Base-by-base conservation (phyloP, 2,329 filamentous ascomycete species). In the Albifimbria verrucaria region DNA sequence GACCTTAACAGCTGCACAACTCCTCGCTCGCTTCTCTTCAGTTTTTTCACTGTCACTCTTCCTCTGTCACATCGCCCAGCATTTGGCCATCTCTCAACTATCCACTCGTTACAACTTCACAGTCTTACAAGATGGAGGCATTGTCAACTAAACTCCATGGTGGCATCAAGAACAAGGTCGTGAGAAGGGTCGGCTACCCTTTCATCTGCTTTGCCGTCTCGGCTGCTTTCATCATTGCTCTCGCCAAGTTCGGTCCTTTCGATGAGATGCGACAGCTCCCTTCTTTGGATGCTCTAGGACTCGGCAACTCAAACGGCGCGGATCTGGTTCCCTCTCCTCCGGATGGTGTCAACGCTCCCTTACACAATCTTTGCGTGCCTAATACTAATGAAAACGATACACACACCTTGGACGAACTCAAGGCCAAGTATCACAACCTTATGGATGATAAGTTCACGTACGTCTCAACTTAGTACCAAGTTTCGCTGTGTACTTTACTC, bases 361-460 rank as follows among this genome's bases (percentile, higher is more conserved):
- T 32, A 5, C 18, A 39, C 26, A 26, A 48, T 26, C 46, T 48
- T 15, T 48, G 46, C 46, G 21, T 24, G 12, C 4, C 25, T 18
- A 17, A 36, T 11, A 3, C 46, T 18, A 17, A 36, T n/a, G 23
- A 48, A 11, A 36, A n/a, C 7, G 4, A 25, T 26, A 26, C 46
- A 17, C 25, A 32, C 18, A 26, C 21, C 4, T 32, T 32, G 17
- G 17, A 28, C 7, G 20, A 48, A 26, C 32, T 26, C 25, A 21
- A 28, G 25, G 46, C 24, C 23, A 76, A 72, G 11, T 72, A 76
- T 72, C 73, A 79, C 50, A 79, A 68, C 5, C 21, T 59, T 39
- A 50, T 50, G 11, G 60, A 57, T 11, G 62, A 65, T 55, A 64
- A 62, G 58, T 65, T 65, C 53, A 65, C 62, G 62, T 65, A 51